Base-by-base conservation (phyloP, 768 basidiomycete species). In the Jaapia argillacea region DNA sequence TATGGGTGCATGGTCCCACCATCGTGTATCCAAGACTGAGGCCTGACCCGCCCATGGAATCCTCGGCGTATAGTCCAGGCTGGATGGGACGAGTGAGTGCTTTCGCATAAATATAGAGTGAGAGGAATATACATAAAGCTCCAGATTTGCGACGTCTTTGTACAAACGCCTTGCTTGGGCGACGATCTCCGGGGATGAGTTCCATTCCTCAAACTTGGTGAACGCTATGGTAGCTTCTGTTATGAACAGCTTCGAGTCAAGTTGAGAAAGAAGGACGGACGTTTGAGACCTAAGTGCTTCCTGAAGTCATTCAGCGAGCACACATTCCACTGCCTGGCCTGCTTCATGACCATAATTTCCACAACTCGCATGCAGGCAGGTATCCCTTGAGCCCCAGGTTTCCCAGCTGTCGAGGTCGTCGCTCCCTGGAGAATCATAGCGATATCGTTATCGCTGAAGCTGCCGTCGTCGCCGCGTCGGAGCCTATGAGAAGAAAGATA, bases 1-100 rank as follows among this genome's bases (percentile, higher is more conserved):
- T 16, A 10, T 10, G 28, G 28, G 16, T 33, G 10, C 10, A 16
- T 16, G 16, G 16, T 10, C 28, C 16, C 28, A 33, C 82, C 53
- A 86, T 75, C 5, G 88, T 91, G 61, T 85, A 90, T 10, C 79
- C 81, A 48, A 86, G 87, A 62, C 88, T 90, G 43, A 91, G 72
- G 44, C 88, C 88, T 42, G 88, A 83, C 41, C 88, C 88, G 0
- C 79, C 77, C 20, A 80, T 70, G 31, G 86, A 64, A 10, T 77
- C 77, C 54, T 88, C 85, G 1, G 85, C 86, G 51, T 86, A 81
- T 18, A 89, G 65, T 39, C 28, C 28, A 33, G 28, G 28, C 28
- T 33, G 28, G 28, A 33, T 10, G 16, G 28, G 10, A 16, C 28
- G 16, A 33, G 28, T 33, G 16, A 33, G 28, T 10, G 28, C 28